These are phyloP conservation scores for Aspergillus sp. DNA, from an alignment of 2,329 filamentous ascomycete genomes.

Conservation along the genomic window DNA sequence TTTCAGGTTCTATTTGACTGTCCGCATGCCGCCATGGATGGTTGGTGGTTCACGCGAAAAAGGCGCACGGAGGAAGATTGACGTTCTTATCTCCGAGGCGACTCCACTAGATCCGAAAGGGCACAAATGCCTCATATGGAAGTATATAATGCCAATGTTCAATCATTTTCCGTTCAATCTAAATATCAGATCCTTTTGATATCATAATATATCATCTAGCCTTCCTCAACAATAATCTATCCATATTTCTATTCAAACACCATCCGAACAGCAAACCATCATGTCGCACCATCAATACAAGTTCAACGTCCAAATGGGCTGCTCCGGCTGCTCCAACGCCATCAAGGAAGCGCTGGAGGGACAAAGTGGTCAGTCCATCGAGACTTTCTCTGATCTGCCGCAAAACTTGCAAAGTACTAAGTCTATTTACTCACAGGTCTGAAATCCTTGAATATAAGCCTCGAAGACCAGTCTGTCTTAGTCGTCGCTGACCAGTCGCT, in stretches of 20 bases:
- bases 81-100: too few relatives aligned
- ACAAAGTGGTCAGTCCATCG: neutral
- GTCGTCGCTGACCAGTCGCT: neutral
- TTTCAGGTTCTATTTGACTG: too few relatives aligned
- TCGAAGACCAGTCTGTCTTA: neutral
- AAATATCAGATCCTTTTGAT: too few relatives aligned
- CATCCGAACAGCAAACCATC: neutral
- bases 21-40: too few relatives aligned
- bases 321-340: neutral
- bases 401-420: neutral
- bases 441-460: neutral
- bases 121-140: too few relatives aligned
- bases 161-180: too few relatives aligned
- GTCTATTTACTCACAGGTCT: neutral
- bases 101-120: too few relatives aligned
- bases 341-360: neutral
- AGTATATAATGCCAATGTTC: too few relatives aligned
- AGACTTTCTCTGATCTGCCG: neutral
- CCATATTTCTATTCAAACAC: neutral
- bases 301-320: conserved; percentile 1
- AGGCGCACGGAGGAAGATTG: too few relatives aligned
- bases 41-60: too few relatives aligned
- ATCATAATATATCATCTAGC: neutral
- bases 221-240: neutral
- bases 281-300: neutral